A percentile compares a stretch with the other conserved stretches of the same genome.
Conservation (phyloP, 805 yeast genomes). For the Saccharomyces jurei region DNA sequence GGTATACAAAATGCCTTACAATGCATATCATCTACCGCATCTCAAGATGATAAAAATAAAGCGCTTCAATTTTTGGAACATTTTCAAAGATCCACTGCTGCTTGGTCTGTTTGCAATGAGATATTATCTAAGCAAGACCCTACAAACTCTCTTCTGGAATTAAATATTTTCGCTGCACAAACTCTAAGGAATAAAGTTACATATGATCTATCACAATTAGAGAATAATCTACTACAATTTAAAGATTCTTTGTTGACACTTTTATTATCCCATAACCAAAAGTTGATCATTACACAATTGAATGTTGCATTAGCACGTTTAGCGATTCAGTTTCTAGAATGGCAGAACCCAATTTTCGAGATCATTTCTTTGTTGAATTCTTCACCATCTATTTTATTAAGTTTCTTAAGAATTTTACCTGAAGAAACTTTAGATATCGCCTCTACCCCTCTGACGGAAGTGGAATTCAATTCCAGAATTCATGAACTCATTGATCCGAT, state of each 20-base stretch:
- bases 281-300: conserved; percentile 72
- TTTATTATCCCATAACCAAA: conserved; percentile 43
- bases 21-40: conserved; percentile 25
- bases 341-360: conserved; percentile 68
- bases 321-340: conserved; percentile 64
- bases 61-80: conserved; percentile 55
- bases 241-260: conserved; percentile 60
- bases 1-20: conserved; percentile 23
- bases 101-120: conserved; percentile 68
- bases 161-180: conserved; percentile 82
- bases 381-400: conserved; percentile 47
- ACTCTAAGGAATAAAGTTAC: conserved; percentile 77
- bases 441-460: conserved; percentile 71
- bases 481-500: conserved; percentile 55
- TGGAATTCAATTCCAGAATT: conserved; percentile 63
- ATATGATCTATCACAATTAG: conserved; percentile 74
- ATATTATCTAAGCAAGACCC: conserved; percentile 35
- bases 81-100: conserved; percentile 74
- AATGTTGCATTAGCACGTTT: conserved; percentile 75
- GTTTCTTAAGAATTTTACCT: conserved; percentile 79
- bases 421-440: conserved; percentile 80
- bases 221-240: conserved; percentile 46
- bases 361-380: conserved; percentile 40
- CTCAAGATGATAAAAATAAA: conserved; percentile 31
- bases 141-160: conserved; percentile 37